A percentile compares a stretch with the other conserved stretches of the same genome.
These are phyloP conservation scores for maize (Zea mays) DNA, from an alignment of 176 grass and related monocot genomes.

Conservation along the genomic window DNA sequence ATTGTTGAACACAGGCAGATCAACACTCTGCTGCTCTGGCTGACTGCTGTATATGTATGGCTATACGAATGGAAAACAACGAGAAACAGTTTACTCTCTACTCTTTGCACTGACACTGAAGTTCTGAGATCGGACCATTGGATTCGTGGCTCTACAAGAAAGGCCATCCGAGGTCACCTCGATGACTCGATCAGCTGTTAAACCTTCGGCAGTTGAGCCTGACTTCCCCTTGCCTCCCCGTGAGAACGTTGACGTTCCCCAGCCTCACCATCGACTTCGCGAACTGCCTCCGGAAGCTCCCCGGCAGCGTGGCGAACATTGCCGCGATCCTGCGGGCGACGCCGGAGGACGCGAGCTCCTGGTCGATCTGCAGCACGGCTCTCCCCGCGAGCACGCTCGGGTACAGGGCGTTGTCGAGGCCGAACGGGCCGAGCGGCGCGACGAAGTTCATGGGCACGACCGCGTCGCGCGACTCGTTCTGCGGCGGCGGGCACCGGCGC, in stretches of 20 bases:
- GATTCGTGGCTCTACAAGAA: not conserved
- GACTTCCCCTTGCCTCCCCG: constrained; percentile 42
- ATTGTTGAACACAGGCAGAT: not conserved
- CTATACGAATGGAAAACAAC: not conserved
- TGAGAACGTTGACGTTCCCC: constrained; percentile 36
- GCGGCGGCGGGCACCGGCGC: constrained; percentile 32
- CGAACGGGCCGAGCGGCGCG: constrained; percentile 15
- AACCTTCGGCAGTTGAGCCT: constrained; percentile 43
- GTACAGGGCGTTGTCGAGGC: constrained; percentile 40
- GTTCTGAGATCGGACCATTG: not conserved
- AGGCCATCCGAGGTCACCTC: not conserved
- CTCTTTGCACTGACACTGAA: not conserved
- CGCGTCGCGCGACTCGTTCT: constrained; percentile 35
- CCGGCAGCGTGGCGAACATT: constrained; percentile 6
- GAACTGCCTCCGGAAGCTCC: constrained; percentile 36
- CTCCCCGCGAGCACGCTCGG: constrained; percentile 33
- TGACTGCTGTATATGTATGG: not conserved
- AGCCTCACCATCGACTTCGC: constrained; percentile 50
- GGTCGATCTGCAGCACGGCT: constrained; percentile 41
- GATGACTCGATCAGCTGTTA: constrained; percentile 15
- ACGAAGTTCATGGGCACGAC: constrained; percentile 46
- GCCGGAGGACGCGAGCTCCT: constrained; percentile 37
- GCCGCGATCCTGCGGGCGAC: not conserved
- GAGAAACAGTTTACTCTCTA: not conserved
- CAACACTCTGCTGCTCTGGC: not conserved